Percentiles rank a stretch among this genome's conserved stretches.
These are phyloP conservation scores for Candida insectalens DNA, from an alignment of 805 yeast species.

Conservation along the genomic window DNA sequence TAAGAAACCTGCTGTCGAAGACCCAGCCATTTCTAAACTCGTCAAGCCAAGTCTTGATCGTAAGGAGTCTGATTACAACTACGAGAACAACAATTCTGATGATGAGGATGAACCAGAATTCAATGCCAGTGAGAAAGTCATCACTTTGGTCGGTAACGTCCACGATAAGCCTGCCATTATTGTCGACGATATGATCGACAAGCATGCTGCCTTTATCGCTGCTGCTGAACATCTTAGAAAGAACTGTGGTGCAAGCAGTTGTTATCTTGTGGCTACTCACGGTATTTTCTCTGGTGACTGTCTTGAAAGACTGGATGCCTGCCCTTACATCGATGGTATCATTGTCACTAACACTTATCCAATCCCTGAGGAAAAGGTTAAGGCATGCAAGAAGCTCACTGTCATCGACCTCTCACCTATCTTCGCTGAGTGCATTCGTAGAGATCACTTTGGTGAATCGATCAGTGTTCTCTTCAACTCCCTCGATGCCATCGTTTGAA, in stretches of 20 bases:
- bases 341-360: slow-evolving; percentile 97
- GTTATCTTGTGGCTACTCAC: slow-evolving; percentile 89
- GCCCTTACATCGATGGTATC: slow-evolving; percentile 79
- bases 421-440: slow-evolving; percentile 95
- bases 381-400: slow-evolving; percentile 57
- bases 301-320: slow-evolving; percentile 65
- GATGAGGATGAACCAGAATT: slow-evolving; percentile 72
- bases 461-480: slow-evolving; percentile 90
- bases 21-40: slow-evolving; percentile 13
- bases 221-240: slow-evolving; percentile 96
- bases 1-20: slow-evolving; percentile 19
- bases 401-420: slow-evolving; percentile 91
- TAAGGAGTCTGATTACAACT: slow-evolving; percentile 24
- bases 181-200: slow-evolving; percentile 94
- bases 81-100: slow-evolving; percentile 76
- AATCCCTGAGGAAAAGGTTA: slow-evolving; percentile 51
- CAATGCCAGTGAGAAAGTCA: slow-evolving; percentile 67
- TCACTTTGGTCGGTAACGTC: slow-evolving; percentile 95
- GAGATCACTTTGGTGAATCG: slow-evolving; percentile 98
- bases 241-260: slow-evolving; percentile 93
- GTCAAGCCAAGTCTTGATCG: slow-evolving; percentile 12
- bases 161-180: slow-evolving; percentile 86
- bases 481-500: slow-evolving; percentile 40
- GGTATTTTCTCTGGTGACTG: slow-evolving; percentile 89
- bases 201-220: slow-evolving; percentile 86